A percentile compares a stretch with the other conserved stretches of the same genome.
Evolutionary conservation across 768 basidiomycete species (phyloP).

Genomic region (Leccinum sublutescens): DNA sequence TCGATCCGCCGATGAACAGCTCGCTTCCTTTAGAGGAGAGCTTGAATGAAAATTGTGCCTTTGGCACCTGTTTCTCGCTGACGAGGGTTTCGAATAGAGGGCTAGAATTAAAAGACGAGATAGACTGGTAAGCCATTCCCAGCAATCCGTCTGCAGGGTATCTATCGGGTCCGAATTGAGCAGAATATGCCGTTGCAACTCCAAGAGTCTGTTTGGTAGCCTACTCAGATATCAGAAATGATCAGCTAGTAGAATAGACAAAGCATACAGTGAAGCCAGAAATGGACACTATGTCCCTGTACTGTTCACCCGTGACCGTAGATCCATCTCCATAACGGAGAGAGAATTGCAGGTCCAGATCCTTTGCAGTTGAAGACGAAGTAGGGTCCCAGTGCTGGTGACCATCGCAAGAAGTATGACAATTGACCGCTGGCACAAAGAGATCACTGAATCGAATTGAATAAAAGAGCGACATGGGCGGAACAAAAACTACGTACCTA

Average conservation of each 20-base stretch:
- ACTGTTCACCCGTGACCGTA: conserved; percentile 1
- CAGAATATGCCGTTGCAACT: conserved; percentile 2
- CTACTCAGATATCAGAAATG: conserved; percentile 2
- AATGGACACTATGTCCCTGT: conserved; percentile 6
- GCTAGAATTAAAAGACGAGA: conserved; percentile 33
- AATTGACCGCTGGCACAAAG: conserved; percentile 23
- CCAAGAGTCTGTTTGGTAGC: conserved; percentile 10
- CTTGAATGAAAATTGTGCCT: conserved; percentile 47
- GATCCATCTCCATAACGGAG: neutral
- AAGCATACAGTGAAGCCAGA: conserved; percentile 8
- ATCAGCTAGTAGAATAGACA: neutral
- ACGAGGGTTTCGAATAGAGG: conserved; percentile 43
- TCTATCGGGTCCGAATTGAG: neutral
- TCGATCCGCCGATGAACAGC: neutral
- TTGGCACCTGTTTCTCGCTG: conserved; percentile 31
- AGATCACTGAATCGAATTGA: conserved; percentile 22
- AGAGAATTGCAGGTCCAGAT: neutral
- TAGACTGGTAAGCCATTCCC: conserved; percentile 41
- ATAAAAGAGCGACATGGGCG: neutral
- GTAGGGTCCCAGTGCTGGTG: conserved; percentile 33
- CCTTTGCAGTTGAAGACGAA: conserved; percentile 6
- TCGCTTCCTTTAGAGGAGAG: conserved; percentile 35
- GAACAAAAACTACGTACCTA: neutral
- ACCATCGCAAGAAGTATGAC: conserved; percentile 23
- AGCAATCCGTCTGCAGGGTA: conserved; percentile 23